Base-by-base conservation (phyloP, 129 eudicot species). In the Ambrosia artemisiifolia region DNA sequence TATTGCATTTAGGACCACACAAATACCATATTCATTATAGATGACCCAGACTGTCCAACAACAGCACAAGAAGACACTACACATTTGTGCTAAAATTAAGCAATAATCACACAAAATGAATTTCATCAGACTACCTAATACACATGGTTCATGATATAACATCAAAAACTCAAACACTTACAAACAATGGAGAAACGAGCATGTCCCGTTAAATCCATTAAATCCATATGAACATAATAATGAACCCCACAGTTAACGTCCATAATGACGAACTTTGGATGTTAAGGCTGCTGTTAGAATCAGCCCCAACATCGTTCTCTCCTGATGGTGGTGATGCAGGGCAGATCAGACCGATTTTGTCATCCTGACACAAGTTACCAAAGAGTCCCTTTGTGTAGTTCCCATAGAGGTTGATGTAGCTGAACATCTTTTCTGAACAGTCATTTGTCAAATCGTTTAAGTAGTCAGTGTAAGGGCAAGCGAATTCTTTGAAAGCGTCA, bases 401-500 rank as follows among this genome's bases (percentile, higher is more conserved):
- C 1, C 96, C 92, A 1, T 84, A 67, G 14, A 75, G 78, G 75
- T 84, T 82, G 77, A 89, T 80, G 80, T 89, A 89, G 78, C 86
- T 80, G 75, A 89, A 89, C 88, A 89, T 82, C 53, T 79, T 80
- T 16, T 82, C 11, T 12, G 92, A 75, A 69, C 96, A 89, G 53
- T 84, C 79, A 12, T 82, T 89, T 14, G 76, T 46, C 36, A 63
- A n/a, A 44, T 89, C 96, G 34, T 86, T 84, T 55, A 89, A 38
- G 7, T 82, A 35, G 0, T 75, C 86, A 0, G 78, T 11, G 54
- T 79, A 82, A 7, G 92, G 96, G 82, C 96, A 89, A n/a, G 92
- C 92, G 38, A 89, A 80, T 17, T 84, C 90, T 72, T 80, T 84
- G 16, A 86, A 78, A 38, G 96, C 85, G 16, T 61, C 56, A 68